Evolutionary conservation across 2,329 filamentous ascomycete species (phyloP).

Genomic region (Pseudocercospora macadamiae): DNA sequence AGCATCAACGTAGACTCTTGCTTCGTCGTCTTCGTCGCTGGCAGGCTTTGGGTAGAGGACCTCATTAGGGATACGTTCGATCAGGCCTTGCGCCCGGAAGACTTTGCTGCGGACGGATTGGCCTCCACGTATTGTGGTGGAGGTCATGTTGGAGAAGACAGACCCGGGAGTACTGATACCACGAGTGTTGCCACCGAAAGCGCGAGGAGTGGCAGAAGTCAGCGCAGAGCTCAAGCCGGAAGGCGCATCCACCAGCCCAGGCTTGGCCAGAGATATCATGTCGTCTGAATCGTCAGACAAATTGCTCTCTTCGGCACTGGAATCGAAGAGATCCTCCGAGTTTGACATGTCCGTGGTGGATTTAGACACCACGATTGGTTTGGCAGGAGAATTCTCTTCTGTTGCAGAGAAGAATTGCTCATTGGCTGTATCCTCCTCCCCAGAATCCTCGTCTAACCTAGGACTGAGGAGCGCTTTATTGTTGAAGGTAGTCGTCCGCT

Average conservation of each 20-base stretch:
- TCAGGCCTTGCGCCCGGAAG: slow-evolving; percentile 80
- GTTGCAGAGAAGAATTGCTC: slow-evolving; percentile 93
- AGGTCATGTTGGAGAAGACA: slow-evolving; percentile 85
- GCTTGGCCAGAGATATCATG: slow-evolving; percentile 85
- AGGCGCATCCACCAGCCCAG: slow-evolving; percentile 74
- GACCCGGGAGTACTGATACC: slow-evolving; percentile 83
- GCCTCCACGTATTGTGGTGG: slow-evolving; percentile 76
- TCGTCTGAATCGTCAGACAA: slow-evolving; percentile 92
- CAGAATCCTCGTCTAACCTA: slow-evolving; percentile 37
- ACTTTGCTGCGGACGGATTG: slow-evolving; percentile 70
- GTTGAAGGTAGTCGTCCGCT: slow-evolving; percentile 47
- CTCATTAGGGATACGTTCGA: slow-evolving; percentile 72
- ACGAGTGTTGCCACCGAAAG: slow-evolving; percentile 69
- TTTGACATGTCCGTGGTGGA: slow-evolving; percentile 46
- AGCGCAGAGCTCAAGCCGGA: slow-evolving; percentile 79
- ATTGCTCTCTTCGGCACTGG: slow-evolving; percentile 69
- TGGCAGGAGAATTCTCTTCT: slow-evolving; percentile 63
- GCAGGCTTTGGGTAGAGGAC: slow-evolving; percentile 81
- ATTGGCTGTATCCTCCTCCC: slow-evolving; percentile 70
- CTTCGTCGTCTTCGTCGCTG: slow-evolving; percentile 82
- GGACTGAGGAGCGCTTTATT: slow-evolving; percentile 35
- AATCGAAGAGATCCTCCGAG: slow-evolving; percentile 59
- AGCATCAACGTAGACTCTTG: slow-evolving; percentile 88
- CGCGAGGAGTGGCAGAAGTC: slow-evolving; percentile 79
- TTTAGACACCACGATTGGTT: slow-evolving; percentile 43